Percentiles rank a stretch among this genome's conserved stretches.
These are phyloP conservation scores for Oryza meyeriana DNA, from an alignment of 176 grass and related monocot genomes.

Conservation along the genomic window DNA sequence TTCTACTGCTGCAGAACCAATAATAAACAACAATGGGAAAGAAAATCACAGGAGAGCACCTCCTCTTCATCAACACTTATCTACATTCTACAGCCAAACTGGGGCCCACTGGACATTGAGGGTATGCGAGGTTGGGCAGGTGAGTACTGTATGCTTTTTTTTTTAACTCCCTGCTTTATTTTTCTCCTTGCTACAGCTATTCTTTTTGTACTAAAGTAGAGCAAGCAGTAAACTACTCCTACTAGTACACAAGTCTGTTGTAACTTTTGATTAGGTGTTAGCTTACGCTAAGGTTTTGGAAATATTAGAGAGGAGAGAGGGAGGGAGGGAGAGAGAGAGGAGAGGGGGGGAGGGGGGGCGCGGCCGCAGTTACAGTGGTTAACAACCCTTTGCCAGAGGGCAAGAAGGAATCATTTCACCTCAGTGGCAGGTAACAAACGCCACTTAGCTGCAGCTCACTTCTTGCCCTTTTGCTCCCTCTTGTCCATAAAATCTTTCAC, in stretches of 20 bases:
- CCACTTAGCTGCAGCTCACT: conserved; percentile 21
- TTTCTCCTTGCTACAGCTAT: conserved; percentile 41
- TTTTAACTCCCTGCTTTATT: conserved; percentile 41
- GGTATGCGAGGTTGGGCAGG: conserved; percentile 27
- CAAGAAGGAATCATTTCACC: conserved; percentile 61
- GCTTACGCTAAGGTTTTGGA: conserved; percentile 53
- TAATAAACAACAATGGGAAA: conserved; percentile 22
- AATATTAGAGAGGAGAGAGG: conserved; percentile 7
- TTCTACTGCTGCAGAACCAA: background rate
- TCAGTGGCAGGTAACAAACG: conserved; percentile 56
- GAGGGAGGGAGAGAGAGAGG: conserved; percentile 2
- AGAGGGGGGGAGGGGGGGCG: background rate
- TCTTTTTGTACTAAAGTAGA: conserved; percentile 55
- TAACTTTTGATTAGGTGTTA: conserved; percentile 44
- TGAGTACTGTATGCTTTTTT: conserved; percentile 33
- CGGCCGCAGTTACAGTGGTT: conserved; percentile 42
- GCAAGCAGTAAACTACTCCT: conserved; percentile 47
- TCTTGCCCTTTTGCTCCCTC: conserved; percentile 40
- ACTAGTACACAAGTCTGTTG: conserved; percentile 26
- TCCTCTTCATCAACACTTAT: background rate
- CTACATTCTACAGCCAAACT: background rate
- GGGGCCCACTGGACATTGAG: conserved; percentile 45
- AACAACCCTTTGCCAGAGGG: conserved; percentile 48
- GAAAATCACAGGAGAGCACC: background rate
- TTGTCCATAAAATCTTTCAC: conserved; percentile 48